These are phyloP conservation scores for Boletus subparvulus DNA, from an alignment of 768 basidiomycete species.

Conservation along the genomic window DNA sequence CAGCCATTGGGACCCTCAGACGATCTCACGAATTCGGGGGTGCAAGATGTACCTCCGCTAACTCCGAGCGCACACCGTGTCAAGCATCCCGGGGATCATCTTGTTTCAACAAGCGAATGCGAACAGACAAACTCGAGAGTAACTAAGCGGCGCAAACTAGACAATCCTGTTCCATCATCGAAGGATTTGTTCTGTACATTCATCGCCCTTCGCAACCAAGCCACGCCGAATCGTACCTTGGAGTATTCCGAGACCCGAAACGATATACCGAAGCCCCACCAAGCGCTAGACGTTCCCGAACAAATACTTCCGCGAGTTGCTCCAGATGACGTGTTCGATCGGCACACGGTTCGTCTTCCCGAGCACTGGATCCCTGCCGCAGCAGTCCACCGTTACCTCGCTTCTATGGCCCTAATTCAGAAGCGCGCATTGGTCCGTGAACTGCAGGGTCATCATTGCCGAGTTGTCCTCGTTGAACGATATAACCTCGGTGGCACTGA, in stretches of 20 bases:
- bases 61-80: neutral
- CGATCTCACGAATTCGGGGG: constrained; percentile 1
- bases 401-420: constrained; percentile 67
- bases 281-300: constrained; percentile 5
- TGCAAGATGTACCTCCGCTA: constrained; percentile 4
- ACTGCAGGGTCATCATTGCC: constrained; percentile 45
- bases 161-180: constrained; percentile 26
- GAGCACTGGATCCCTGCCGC: constrained; percentile 31
- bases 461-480: constrained; percentile 64
- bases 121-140: neutral
- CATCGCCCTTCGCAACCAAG: constrained; percentile 27
- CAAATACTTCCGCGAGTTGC: constrained; percentile 24
- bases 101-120: neutral
- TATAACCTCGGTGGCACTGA: constrained; percentile 58
- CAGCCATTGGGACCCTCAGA: constrained; percentile 2
- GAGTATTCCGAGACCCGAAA: constrained; percentile 12
- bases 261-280: constrained; percentile 9
- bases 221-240: neutral
- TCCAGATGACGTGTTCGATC: constrained; percentile 43
- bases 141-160: constrained; percentile 27
- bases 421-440: constrained; percentile 58
- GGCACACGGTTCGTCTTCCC: constrained; percentile 47
- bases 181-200: constrained; percentile 27
- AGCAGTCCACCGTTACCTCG: constrained; percentile 60
- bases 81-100: neutral